These are phyloP conservation scores for Hypseocharis bilobata DNA, from an alignment of 441 rosid species.

Conservation along the genomic window DNA sequence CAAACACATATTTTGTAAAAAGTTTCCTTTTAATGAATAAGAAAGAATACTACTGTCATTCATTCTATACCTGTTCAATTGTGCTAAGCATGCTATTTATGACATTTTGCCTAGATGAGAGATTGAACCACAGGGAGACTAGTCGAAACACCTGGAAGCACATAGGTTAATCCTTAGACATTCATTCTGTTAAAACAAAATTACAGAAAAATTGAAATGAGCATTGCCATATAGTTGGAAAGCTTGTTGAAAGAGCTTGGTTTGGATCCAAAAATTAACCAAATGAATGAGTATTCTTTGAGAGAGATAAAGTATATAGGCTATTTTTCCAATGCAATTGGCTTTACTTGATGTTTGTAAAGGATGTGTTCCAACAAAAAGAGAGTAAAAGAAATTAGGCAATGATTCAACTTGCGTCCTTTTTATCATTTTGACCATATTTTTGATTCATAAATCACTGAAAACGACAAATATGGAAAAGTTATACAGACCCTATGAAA, in stretches of 20 bases:
- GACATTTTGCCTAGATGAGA: conserved; percentile 58
- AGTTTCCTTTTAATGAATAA: background rate
- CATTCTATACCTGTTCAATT: conserved; percentile 51
- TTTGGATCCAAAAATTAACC: background rate
- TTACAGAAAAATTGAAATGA: background rate
- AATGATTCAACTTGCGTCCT: too few species aligned
- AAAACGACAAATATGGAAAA: too few species aligned
- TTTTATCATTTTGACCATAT: too few species aligned
- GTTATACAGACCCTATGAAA: too few species aligned
- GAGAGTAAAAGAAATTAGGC: too few species aligned
- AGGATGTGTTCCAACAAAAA: background rate
- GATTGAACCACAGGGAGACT: conserved; percentile 83
- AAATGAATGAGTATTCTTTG: background rate
- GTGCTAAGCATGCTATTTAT: conserved; percentile 64
- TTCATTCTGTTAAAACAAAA: background rate
- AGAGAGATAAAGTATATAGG: too few species aligned
- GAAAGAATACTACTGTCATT: background rate
- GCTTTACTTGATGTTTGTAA: background rate
- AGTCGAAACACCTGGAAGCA: conserved; percentile 74
- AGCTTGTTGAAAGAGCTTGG: background rate
- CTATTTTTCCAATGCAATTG: too few species aligned
- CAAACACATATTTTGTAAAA: background rate
- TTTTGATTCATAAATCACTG: too few species aligned
- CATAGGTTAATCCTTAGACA: conserved; percentile 18
- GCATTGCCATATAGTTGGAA: background rate